Base-by-base conservation (phyloP, 2,329 filamentous ascomycete species). In the Penicillium sumatraense region DNA sequence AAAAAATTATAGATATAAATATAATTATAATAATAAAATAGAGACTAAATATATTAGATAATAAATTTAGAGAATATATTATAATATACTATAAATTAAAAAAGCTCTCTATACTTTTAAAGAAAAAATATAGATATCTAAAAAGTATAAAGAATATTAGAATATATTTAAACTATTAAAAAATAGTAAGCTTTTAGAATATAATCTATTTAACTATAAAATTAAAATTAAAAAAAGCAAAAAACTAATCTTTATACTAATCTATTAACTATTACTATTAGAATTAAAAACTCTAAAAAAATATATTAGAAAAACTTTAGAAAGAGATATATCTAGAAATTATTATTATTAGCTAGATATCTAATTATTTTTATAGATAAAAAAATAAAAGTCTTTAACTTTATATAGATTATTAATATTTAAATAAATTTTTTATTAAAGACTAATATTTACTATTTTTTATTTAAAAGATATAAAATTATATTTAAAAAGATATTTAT, bases 301-400 rank as follows among this genome's bases (percentile, higher is more conserved):
- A 51, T 41, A 49, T 45, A 51, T 54, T 49, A 51, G 16, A 31
- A 50, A 40, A 49, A 29, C 14, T 29, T 57, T 20, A 57, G 27
- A 40, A 55, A 52, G 9, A 13, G 7, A 41, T 33, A 38, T 27
- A 49, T 49, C 23, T 20, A 27, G 20, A 35, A 45, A 41, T 51
- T 41, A 31, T 27, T 47, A 20, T 51, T 51, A 46, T 20, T 38
- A 52, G 18, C 24, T 16, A 38, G 31, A 35, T 53, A 50, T 16
- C 31, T 29, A 27, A 45, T 44, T 50, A 33, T 55, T 6, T 50
- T 57, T 49, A 36, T 49, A 42, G n/a, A 38, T 2, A 44, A 53
- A 35, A 50, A 45, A 7, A 18, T 8, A 44, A 10, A 8, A 18
- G 11, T 1, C 14, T 27, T 16, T 23, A 11, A 44, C 24, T 44